Base-by-base conservation (phyloP, 2,329 filamentous ascomycete species). In the Calonectria henricotiae region DNA sequence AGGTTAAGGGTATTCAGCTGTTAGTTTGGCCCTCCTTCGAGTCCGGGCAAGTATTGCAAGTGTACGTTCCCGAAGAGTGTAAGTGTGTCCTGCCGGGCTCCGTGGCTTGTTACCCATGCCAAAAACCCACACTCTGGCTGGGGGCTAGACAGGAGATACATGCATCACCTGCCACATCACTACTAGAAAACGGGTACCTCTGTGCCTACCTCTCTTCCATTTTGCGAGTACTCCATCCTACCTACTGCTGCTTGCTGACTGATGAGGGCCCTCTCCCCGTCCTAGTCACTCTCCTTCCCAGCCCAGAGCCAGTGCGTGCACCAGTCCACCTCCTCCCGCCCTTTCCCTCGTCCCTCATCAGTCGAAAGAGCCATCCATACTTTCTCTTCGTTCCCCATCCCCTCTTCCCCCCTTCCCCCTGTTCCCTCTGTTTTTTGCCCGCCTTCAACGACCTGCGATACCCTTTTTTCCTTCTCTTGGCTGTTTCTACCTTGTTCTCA, bases 281-380 rank as follows among this genome's bases (percentile, higher is more conserved):
- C 51, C 35, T 32, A 30, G 43, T 35, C 63, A 43, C 71, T 62
- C 58, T 63, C 66, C 68, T 69, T 66, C 58, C 62, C 67, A 69
- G 55, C 49, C 54, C 71, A 62, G 27, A 47, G 46, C 58, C 65
- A 67, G 47, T 46, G 51, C 46, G 44, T 51, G 37, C 62, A 65
- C 62, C 47, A 65, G 62, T 65, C 61, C 61, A 61, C 62, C 51
- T 71, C 68, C 73, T 72, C 71, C 67, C 71, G 63, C 70, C 70
- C 65, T 65, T 65, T 65, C 68, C 71, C 75, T 72, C 72, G 74
- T 73, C 73, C 74, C 73, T 76, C 73, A 70, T 75, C 77, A 79
- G 74, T 77, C 76, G 75, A 75, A 77, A 76, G 78, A 76, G 74
- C 75, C 70, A 75, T 76, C 73, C 68, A 75, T 72, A 76, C 70